Percentiles rank a stretch among this genome's conserved stretches.
Conservation (phyloP, 2,329 filamentous ascomycete genomes). For the Hypomyces perniciosus region DNA sequence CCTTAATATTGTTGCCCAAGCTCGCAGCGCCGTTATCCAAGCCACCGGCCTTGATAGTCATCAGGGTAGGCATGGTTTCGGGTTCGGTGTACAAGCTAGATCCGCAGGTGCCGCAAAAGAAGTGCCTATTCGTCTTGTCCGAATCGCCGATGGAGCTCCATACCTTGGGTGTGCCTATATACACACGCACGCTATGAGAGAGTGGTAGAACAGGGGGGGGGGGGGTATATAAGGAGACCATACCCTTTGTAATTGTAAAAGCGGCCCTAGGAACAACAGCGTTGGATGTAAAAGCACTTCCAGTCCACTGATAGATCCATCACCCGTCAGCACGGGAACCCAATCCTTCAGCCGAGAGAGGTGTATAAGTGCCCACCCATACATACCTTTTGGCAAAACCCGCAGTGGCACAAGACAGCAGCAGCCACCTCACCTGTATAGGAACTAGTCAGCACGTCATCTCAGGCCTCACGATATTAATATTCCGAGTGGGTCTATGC, state of each 20-base stretch:
- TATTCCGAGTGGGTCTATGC: neutral
- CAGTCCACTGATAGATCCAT: conserved; percentile 35
- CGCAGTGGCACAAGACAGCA: conserved; percentile 47
- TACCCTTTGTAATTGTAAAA: conserved; percentile 46
- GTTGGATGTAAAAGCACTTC: conserved; percentile 50
- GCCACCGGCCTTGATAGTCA: conserved; percentile 45
- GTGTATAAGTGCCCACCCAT: neutral
- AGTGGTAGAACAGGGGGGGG: neutral
- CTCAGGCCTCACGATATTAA: too few species aligned
- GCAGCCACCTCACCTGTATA: conserved; percentile 32
- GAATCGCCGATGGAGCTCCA: conserved; percentile 43
- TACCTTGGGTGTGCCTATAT: conserved; percentile 37
- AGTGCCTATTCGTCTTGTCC: conserved; percentile 51
- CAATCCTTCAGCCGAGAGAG: neutral
- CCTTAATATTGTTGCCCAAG: conserved; percentile 35
- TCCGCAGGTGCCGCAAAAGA: conserved; percentile 48
- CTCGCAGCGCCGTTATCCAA: conserved; percentile 43
- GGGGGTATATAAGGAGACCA: neutral
- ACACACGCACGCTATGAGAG: neutral
- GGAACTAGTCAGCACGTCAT: too few species aligned
- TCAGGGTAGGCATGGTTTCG: conserved; percentile 46
- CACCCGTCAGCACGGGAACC: too few species aligned
- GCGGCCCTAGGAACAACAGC: conserved; percentile 39
- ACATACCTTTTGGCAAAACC: conserved; percentile 47
- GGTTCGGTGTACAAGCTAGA: conserved; percentile 45